phyloP scores from a whole-genome alignment of 352 stramenopile species.

The Globisporangium cylindrosporum region DNA sequence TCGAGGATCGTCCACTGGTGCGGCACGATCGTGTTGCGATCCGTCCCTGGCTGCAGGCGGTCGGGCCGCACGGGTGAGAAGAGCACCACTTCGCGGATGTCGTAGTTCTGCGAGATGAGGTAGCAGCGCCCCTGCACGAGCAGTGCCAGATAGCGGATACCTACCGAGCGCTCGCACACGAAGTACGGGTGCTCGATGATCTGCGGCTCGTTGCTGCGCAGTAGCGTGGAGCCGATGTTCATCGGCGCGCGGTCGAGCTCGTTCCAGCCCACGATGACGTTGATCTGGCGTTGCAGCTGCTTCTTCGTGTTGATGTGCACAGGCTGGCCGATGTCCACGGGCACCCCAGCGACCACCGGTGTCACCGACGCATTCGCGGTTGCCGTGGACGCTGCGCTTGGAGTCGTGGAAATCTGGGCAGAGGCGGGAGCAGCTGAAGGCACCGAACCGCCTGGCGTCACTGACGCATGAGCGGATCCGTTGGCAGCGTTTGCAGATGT shows the following conservation, averaged over 20 bases:
- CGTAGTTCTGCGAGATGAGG: constrained; percentile 80
- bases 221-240: constrained; percentile 65
- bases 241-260: constrained; percentile 74
- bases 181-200: constrained; percentile 83
- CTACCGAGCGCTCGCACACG: constrained; percentile 78
- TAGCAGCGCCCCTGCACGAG: constrained; percentile 81
- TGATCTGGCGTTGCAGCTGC: constrained; percentile 80
- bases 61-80: constrained; percentile 80
- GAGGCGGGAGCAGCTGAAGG: neutral
- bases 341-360: constrained; percentile 43
- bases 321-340: constrained; percentile 59
- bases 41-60: constrained; percentile 65
- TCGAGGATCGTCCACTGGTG: constrained; percentile 90
- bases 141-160: constrained; percentile 73
- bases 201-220: constrained; percentile 70
- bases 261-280: constrained; percentile 76
- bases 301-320: constrained; percentile 75
- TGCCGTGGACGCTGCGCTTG: neutral
- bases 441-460: neutral
- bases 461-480: neutral
- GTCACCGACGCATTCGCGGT: constrained; percentile 8
- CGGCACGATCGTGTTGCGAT: constrained; percentile 66
- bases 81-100: constrained; percentile 74
- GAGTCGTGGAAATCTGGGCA: neutral
- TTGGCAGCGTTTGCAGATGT: neutral